Percentiles rank a stretch among this genome's conserved stretches.
phyloP scores from a whole-genome alignment of 2,329 filamentous ascomycete genomes.

The Verruconis gallopava region DNA sequence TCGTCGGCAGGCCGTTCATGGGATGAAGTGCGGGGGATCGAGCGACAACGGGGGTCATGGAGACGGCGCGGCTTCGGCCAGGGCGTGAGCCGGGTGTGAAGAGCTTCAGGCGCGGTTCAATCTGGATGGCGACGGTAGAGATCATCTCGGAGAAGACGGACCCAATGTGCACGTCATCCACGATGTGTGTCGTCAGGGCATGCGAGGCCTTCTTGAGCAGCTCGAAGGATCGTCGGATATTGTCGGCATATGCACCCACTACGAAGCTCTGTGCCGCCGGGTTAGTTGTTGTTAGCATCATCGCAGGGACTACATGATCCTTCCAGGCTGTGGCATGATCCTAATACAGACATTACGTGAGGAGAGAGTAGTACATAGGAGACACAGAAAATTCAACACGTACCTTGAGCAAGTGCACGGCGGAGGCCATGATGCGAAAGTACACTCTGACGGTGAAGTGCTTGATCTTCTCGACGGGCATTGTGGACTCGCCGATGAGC shows the following conservation, averaged over 20 bases:
- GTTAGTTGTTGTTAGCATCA: neutral
- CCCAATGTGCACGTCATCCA: constrained; percentile 76
- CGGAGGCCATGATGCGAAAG: constrained; percentile 73
- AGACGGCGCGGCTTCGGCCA: neutral
- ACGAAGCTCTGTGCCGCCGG: constrained; percentile 49
- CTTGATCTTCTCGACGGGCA: constrained; percentile 63
- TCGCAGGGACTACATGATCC: neutral
- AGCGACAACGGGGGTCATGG: neutral
- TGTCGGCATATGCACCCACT: constrained; percentile 63
- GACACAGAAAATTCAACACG: constrained; percentile 9
- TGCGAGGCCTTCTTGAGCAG: constrained; percentile 64
- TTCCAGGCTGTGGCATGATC: no score
- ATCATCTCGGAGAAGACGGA: constrained; percentile 72
- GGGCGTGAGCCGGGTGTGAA: neutral
- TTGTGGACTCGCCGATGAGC: constrained; percentile 63
- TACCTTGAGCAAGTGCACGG: constrained; percentile 68
- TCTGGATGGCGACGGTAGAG: constrained; percentile 45
- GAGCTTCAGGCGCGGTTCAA: neutral
- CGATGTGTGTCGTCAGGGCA: constrained; percentile 63
- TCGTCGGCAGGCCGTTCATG: neutral
- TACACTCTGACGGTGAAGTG: constrained; percentile 76
- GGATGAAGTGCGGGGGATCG: neutral
- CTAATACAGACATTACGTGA: no score
- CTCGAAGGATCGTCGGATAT: constrained; percentile 61
- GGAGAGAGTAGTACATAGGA: neutral